Evolutionary conservation across 352 stramenopile species (phyloP), one percentile per base, ranked within the genome.

Genomic region (Elongisporangium anandrum): DNA sequence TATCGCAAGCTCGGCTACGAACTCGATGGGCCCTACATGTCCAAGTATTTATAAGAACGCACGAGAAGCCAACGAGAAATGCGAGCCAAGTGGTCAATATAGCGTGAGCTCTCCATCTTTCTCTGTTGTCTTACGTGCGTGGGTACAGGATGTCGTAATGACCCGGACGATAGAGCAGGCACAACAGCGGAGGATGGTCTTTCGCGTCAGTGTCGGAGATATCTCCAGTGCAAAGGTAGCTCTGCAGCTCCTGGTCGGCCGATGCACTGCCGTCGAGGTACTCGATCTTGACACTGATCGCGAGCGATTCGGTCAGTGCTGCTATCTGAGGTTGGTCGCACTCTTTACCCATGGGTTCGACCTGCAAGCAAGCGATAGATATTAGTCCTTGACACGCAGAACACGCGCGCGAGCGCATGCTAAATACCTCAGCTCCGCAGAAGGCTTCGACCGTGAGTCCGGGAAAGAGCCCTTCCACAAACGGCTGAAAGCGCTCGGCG

Each of bases 1-100:
- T 99, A 99, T 73, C 81, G 96, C 52, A 98, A 98, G 76, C 81
- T 99, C 59, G 97, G 96, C 29, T 99, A 98, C 75, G 79, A 97
- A 55, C 79, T 98, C 54, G 94, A 99, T 72, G 97, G 97, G 49
- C 90, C 94, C 9, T 99, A 98, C 79, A 99, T 99, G 96, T 96
- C 82, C 66, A 99, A 99, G 70, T 85, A 81, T 80, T 76, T 88
- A 71, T 88, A 59, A 83, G 41, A 17, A 34, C 34, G 34, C 10
- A 45, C 34, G 4, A 41, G 29, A 12, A 45, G 13, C 34, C n/a
- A n/a, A n/a, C n/a, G n/a, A n/a, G 34, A 45, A 45, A 17, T 45
- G 34, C 34, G 29, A 39, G 29, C 29, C 4, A 39, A 39, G 1
- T 39, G 34, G 34, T 17, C 34, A 45, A 45, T 45, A 9, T 12